Base-by-base conservation (phyloP, 345 rosid genomes). In the Acer yangbiense region DNA sequence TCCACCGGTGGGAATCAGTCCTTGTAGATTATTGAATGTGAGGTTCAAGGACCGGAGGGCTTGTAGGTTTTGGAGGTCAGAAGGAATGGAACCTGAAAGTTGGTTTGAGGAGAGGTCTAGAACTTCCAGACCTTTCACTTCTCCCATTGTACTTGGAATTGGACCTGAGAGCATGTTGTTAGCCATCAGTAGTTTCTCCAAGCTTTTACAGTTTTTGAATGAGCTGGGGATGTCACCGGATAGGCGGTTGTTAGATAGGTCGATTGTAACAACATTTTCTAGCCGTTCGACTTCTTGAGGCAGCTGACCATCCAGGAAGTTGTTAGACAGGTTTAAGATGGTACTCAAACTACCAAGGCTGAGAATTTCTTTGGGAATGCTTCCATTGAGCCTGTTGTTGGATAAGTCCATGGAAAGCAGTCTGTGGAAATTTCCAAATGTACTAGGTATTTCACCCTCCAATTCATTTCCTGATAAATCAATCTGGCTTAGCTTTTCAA, bases 361-460 rank as follows among this genome's bases (percentile, higher is more conserved):
- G 64, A 89, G 81, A 78, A 88, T 70, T 70, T 87, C 90, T 65
- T 71, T 78, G 1, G 89, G 82, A 70, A 86, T 76, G 83, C 80
- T 85, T 81, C 91, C 87, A 48, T 69, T 76, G 68, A 90, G 74
- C 85, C 29, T 86, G 63, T 90, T 88, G 76, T 21, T 82, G 69
- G 93, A 88, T 58, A 88, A 63, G 57, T 88, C 91, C 84, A 86
- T 67, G 72, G 88, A 81, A 57, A 80, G 75, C 73, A 90, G 25
- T 16, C 48, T 63, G 69, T 72, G 81, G 61, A 87, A 90, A 71
- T 85, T 85, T 23, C 75, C 79, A 44, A 85, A 88, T 11, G 79
- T 83, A 50, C 71, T 13, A 0, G 91, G 90, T 48, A 90, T 76
- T 71, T 46, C 9, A 54, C 88, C 89, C 70, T 46, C 80, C 65